Conservation (phyloP, 371 early-diverging fungal species). For the Mucor indicus region DNA sequence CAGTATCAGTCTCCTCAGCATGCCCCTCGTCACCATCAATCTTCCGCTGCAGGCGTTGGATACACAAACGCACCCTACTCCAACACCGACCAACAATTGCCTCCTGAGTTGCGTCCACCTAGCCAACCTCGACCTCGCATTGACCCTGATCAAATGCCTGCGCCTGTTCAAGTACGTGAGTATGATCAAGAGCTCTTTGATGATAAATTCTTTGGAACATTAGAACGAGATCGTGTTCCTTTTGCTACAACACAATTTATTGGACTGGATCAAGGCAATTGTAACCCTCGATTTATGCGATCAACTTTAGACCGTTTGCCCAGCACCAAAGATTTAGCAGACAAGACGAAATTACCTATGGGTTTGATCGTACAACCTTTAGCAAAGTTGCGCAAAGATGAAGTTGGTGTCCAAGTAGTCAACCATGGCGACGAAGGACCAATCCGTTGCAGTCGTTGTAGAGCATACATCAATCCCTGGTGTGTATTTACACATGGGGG, state of each 20-base stretch:
- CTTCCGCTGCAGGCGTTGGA: slow-evolving; percentile 32
- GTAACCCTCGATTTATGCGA: slow-evolving; percentile 90
- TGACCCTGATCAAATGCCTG: slow-evolving; percentile 95
- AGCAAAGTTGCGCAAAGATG: slow-evolving; percentile 76
- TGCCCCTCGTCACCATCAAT: slow-evolving; percentile 10
- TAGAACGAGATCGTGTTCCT: slow-evolving; percentile 71
- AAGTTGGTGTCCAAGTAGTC: slow-evolving; percentile 82
- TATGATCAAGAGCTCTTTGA: slow-evolving; percentile 75
- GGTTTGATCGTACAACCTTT: slow-evolving; percentile 93
- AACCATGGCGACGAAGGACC: slow-evolving; percentile 91
- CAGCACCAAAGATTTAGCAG: slow-evolving; percentile 76
- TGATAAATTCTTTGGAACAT: slow-evolving; percentile 71
- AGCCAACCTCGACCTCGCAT: slow-evolving; percentile 68
- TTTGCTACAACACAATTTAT: slow-evolving; percentile 82
- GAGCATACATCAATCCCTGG: slow-evolving; percentile 93
- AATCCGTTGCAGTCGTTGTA: slow-evolving; percentile 89
- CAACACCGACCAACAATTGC: slow-evolving; percentile 31
- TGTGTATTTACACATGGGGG: slow-evolving; percentile 91
- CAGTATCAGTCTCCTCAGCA: not conserved
- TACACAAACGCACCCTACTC: slow-evolving; percentile 37
- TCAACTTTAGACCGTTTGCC: slow-evolving; percentile 89
- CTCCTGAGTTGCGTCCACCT: slow-evolving; percentile 36
- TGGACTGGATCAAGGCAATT: slow-evolving; percentile 93
- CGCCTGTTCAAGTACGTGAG: slow-evolving; percentile 86
- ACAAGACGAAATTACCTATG: slow-evolving; percentile 78